Conservation (phyloP, 1,284 basidiomycete species). For the Phellopilus nigrolimitatus region DNA sequence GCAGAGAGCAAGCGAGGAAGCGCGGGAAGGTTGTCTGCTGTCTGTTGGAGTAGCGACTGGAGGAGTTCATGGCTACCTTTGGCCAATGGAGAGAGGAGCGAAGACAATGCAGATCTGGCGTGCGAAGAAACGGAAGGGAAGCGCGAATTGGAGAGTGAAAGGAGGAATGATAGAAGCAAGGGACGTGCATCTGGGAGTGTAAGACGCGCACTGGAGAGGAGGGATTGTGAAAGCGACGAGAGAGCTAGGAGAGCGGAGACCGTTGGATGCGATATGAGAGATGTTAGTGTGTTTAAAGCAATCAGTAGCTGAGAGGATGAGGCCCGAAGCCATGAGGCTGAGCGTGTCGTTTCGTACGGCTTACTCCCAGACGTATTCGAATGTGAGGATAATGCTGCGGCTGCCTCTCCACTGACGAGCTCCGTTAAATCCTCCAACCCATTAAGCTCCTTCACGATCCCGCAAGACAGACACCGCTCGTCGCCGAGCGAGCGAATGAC, state of each 20-base stretch:
- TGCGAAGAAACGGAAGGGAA: slow-evolving; percentile 49
- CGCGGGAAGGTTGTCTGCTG: slow-evolving; percentile 59
- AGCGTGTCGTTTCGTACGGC: slow-evolving; percentile 46
- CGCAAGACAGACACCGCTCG: slow-evolving; percentile 57
- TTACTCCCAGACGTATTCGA: slow-evolving; percentile 1
- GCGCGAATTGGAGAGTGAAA: slow-evolving; percentile 54
- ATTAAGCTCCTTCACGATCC: slow-evolving; percentile 48
- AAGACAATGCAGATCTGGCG: slow-evolving; percentile 44
- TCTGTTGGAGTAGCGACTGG: slow-evolving; percentile 49
- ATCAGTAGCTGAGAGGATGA: slow-evolving; percentile 69
- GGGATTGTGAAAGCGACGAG: slow-evolving; percentile 45
- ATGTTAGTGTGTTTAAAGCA: slow-evolving; percentile 56
- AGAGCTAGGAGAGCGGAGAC: slow-evolving; percentile 56
- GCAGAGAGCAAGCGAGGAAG: slow-evolving; percentile 72
- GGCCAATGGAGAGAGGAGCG: slow-evolving; percentile 40
- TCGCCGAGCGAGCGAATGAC: slow-evolving; percentile 60
- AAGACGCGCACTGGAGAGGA: slow-evolving; percentile 49
- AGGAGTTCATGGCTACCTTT: slow-evolving; percentile 43
- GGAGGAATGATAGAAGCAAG: slow-evolving; percentile 63
- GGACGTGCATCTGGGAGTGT: slow-evolving; percentile 63
- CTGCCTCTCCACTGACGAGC: slow-evolving; percentile 27
- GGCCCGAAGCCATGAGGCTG: slow-evolving; percentile 54
- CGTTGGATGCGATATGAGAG: slow-evolving; percentile 61
- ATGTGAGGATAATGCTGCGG: slow-evolving; percentile 11
- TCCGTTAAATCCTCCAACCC: slow-evolving; percentile 57